A percentile compares a stretch with the other conserved stretches of the same genome.
These are phyloP conservation scores for Erysiphe pulchra DNA, from an alignment of 2,329 filamentous ascomycete genomes.

Conservation along the genomic window DNA sequence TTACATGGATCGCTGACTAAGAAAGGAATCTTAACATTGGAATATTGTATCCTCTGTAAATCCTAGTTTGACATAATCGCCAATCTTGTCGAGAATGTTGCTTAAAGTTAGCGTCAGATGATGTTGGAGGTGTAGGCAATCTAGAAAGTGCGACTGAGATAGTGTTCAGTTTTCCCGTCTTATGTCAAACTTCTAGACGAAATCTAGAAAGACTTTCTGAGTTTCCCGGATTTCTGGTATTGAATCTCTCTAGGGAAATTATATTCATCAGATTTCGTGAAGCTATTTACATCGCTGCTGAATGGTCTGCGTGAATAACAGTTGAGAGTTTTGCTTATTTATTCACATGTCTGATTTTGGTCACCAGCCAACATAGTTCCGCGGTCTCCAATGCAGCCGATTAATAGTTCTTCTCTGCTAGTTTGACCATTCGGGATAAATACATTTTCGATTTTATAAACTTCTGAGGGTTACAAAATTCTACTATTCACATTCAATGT, in stretches of 20 bases:
- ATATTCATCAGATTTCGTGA: not conserved
- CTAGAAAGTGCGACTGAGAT: not conserved
- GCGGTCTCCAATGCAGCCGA: not conserved
- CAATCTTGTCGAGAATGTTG: not conserved
- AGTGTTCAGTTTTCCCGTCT: not conserved
- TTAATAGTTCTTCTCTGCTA: not conserved
- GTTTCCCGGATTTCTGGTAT: not conserved
- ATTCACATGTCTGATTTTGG: not conserved
- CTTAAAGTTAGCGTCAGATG: not conserved
- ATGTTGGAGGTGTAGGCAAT: not conserved
- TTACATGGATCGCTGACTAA: no score
- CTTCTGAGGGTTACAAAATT: no score
- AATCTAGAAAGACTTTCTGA: not conserved
- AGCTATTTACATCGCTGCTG: not conserved
- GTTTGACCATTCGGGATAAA: not conserved
- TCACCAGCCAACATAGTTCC: not conserved
- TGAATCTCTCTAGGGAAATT: not conserved
- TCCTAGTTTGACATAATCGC: not conserved
- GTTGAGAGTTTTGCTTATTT: not conserved
- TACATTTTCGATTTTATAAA: not conserved
- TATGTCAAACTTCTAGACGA: not conserved
- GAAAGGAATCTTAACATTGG: no score
- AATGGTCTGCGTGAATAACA: not conserved
- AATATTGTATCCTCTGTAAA: not conserved
- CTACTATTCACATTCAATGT: no score